Evolutionary conservation across 768 basidiomycete genomes (phyloP).

Genomic region (Russula sp.): DNA sequence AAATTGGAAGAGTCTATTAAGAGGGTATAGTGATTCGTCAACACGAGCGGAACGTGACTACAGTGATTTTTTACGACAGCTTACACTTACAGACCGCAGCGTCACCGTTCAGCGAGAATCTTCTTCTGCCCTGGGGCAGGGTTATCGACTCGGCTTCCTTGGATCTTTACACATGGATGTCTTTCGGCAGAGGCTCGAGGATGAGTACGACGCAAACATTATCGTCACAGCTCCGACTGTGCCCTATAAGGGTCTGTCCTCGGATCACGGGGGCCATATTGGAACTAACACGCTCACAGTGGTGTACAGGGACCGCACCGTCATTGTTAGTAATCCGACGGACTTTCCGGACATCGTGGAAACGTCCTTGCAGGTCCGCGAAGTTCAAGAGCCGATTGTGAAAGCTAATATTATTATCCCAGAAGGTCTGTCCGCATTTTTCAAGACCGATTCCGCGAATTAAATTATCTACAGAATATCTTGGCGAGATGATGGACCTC

Average conservation of each 20-base stretch:
- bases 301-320: conserved; percentile 59
- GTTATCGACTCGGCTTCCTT: conserved; percentile 90
- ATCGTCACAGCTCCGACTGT: conserved; percentile 96
- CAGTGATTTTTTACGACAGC: conserved; percentile 41
- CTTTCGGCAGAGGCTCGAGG: conserved; percentile 92
- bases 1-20: conserved; percentile 96
- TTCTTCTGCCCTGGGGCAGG: conserved; percentile 92
- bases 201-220: conserved; percentile 92
- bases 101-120: conserved; percentile 90
- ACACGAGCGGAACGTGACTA: conserved; percentile 16
- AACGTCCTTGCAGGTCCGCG: conserved; percentile 52
- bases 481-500: conserved; percentile 95
- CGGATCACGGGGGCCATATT: conserved; percentile 11
- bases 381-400: conserved; percentile 90
- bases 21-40: conserved; percentile 50
- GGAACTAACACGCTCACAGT: conserved; percentile 47
- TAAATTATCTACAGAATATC: conserved; percentile 57
- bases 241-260: conserved; percentile 72
- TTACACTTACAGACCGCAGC: conserved; percentile 82
- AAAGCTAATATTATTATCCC: conserved; percentile 93
- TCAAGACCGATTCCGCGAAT: not conserved
- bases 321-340: conserved; percentile 84
- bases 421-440: conserved; percentile 55
- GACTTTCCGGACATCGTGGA: conserved; percentile 89
- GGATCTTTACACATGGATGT: conserved; percentile 97